phyloP scores from a whole-genome alignment of 495 filamentous ascomycete species.

The Halenospora varia region DNA sequence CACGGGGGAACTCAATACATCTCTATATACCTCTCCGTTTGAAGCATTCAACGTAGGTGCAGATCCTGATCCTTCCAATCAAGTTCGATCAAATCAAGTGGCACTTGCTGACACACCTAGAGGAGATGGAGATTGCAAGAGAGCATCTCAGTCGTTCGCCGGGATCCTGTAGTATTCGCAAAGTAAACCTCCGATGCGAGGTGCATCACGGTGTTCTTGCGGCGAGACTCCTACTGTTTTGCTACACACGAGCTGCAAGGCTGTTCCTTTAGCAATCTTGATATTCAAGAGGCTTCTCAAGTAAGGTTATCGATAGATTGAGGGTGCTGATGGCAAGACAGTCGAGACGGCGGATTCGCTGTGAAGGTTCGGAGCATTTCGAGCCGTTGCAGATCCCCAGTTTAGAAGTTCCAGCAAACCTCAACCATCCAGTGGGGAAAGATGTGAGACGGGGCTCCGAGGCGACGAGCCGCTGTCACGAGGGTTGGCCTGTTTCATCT shows the following conservation, averaged over 20 bases:
- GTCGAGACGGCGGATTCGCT: background rate
- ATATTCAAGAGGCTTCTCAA: background rate
- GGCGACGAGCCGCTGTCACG: background rate
- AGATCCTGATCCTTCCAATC: background rate
- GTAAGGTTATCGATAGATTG: background rate
- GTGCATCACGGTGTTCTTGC: background rate
- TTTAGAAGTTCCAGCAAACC: background rate
- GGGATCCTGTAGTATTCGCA: background rate
- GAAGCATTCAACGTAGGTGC: background rate
- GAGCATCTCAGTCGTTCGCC: background rate
- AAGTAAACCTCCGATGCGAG: no score
- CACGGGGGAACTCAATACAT: background rate
- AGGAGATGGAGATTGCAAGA: background rate
- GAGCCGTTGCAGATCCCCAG: background rate
- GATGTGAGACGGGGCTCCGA: background rate
- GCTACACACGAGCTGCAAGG: background rate
- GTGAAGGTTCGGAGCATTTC: background rate
- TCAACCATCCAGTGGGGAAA: background rate
- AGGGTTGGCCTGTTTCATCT: background rate
- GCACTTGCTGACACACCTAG: background rate
- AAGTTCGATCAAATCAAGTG: background rate
- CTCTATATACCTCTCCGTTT: no score
- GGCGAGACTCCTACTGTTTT: background rate
- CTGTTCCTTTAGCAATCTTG: background rate
- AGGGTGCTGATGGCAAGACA: background rate